A percentile compares a stretch with the other conserved stretches of the same genome.
Evolutionary conservation across 2,329 filamentous ascomycete genomes (phyloP).

Genomic region (Fusarium euwallaceae): DNA sequence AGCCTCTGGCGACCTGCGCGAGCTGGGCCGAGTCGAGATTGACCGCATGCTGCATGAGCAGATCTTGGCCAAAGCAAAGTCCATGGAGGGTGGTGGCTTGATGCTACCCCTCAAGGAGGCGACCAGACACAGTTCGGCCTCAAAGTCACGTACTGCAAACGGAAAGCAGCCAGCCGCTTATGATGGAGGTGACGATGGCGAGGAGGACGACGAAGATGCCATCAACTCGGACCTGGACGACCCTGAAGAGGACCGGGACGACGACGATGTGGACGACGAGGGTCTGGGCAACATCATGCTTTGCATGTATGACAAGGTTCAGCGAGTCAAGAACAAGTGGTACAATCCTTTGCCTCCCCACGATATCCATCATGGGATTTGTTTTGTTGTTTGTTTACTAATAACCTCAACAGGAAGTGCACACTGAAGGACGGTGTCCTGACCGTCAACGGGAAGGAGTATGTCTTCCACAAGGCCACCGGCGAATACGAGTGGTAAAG

Average conservation of each 20-base stretch:
- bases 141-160: conserved; percentile 41
- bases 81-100: conserved; percentile 80
- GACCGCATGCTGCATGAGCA: conserved; percentile 78
- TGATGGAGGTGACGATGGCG: conserved; percentile 72
- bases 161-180: conserved; percentile 61
- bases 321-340: conserved; percentile 99
- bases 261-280: conserved; percentile 90
- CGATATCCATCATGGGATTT: neutral
- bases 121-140: conserved; percentile 48
- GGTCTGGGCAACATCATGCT: conserved; percentile 92
- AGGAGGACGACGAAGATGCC: conserved; percentile 86
- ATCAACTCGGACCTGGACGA: conserved; percentile 99
- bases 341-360: conserved; percentile 52
- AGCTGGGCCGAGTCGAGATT: conserved; percentile 72
- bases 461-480: conserved; percentile 97
- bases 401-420: conserved; percentile 79
- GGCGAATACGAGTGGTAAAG: conserved; percentile 96
- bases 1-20: conserved; percentile 65
- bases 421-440: conserved; percentile 96
- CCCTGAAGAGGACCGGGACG: conserved; percentile 85
- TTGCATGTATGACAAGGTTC: conserved; percentile 99
- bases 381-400: conserved; percentile 19
- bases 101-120: conserved; percentile 79
- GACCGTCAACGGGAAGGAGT: conserved; percentile 93
- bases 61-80: conserved; percentile 73